Percentiles rank a stretch among this genome's conserved stretches.
These are phyloP conservation scores for Coelastrella sp. DNA, from an alignment of 139 green algal species.

Conservation along the genomic window DNA sequence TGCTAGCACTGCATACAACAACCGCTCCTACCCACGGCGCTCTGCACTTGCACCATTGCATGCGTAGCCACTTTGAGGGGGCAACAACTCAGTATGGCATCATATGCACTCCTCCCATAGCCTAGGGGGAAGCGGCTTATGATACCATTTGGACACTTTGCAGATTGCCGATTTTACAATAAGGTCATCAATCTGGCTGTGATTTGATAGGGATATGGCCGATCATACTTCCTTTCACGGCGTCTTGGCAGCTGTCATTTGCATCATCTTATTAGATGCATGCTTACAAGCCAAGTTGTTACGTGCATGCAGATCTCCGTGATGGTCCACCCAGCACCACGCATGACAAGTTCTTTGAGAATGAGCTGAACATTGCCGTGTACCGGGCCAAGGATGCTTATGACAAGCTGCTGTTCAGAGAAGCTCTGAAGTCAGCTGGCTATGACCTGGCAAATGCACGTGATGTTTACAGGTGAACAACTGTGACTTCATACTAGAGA, in stretches of 20 bases:
- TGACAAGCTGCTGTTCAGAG: conserved; percentile 94
- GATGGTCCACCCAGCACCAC: conserved; percentile 74
- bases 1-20: conserved; percentile 45
- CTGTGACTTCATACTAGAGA: not conserved
- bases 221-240: too few relatives aligned
- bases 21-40: conserved; percentile 23
- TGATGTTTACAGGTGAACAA: conserved; percentile 87
- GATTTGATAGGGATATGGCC: too few relatives aligned
- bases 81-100: not conserved
- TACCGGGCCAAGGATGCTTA: conserved; percentile 69
- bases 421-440: conserved; percentile 92
- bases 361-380: conserved; percentile 92
- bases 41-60: conserved; percentile 16
- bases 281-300: not conserved
- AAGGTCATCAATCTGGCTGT: too few relatives aligned
- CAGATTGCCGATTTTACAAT: too few relatives aligned
- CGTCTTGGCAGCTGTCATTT: not conserved
- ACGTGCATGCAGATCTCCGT: conserved; percentile 57
- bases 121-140: too few relatives aligned
- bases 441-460: conserved; percentile 93
- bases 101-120: too few relatives aligned
- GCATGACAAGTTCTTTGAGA: conserved; percentile 93
- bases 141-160: too few relatives aligned
- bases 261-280: not conserved
- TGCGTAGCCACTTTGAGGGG: conserved; percentile 44